Evolutionary conservation across 371 early-diverging fungal species (phyloP), one percentile per base, ranked within the genome.

Genomic region (Saksenaea oblongispora): DNA sequence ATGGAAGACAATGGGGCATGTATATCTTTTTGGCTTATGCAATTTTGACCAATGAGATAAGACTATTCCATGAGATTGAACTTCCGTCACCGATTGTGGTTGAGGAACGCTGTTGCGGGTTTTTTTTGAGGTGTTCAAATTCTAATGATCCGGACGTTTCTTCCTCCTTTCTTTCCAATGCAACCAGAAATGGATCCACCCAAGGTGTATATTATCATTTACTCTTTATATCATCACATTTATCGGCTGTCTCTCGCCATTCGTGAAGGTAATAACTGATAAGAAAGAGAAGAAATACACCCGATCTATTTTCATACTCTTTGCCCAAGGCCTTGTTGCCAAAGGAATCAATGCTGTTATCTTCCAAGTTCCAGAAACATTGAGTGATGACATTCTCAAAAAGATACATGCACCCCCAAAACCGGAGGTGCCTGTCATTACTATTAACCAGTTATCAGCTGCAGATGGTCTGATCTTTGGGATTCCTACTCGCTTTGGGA

Each of bases 391-490:
- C 5, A 76, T 92, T 8, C 79, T 91, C 5, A 77, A 72, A 41
- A 89, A 89, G 71, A 89, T 94, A 87, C 79, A 90, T 63, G 92
- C 91, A 11, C 74, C 86, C 1, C 66, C 76, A 5, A 86, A 81
- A 55, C 79, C 79, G n/a, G 79, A 85, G 54, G 58, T 91, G 5
- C 93, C 94, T 7, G 67, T 84, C 47, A 83, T 90, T 41, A 81
- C 75, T 3, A 73, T 86, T 8, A 80, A 75, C 35, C 76, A 86
- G 15, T 68, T 94, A 1, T 63, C 71, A 5, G 80, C 89, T 53
- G 84, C 90, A 1, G 95, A 95, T 71, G 95, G 91, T 1, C 67
- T 92, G 65, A 65, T 95, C 24, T 90, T 95, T 67, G 95, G 95
- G 8, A 74, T 93, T 56, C 70, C 70, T 5, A 70, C 70, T 42